Base-by-base conservation (phyloP, 345 rosid genomes). In the Euclidium syriacum region DNA sequence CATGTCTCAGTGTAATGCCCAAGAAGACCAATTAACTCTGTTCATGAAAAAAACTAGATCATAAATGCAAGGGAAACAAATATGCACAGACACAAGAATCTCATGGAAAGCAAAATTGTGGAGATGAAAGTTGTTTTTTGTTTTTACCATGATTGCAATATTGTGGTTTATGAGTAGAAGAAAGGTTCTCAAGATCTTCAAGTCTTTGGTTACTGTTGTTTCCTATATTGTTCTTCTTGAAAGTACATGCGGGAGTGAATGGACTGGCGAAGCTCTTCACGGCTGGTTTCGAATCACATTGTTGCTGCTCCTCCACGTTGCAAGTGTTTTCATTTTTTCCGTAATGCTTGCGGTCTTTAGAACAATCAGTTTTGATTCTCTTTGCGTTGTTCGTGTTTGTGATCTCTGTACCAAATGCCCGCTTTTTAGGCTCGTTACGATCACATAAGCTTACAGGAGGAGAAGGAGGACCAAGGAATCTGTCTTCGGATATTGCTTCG, bases 21-120 rank as follows among this genome's bases (percentile, higher is more conserved):
- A 33, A 87, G 77, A 56, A 90, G 90, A n/a, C 82, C 87, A 29
- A 64, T 55, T 10, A 90, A 52, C 58, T 67, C 97, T 90, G 88
- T 77, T 75, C 54, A 61, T 24, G 54, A 73, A 67, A 34, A 26
- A 67, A 24, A 73, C 52, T 63, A 44, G 6, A 32, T 20, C 18
- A 39, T 25, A 10, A 42, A 32, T 23, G 43, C 16, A 7, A 41
- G 30, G 36, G 12, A 16, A 12, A 24, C 26, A 49, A n/a, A 27
- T 16, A 12, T 2, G 8, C n/a, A 26, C 43, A 44, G 9, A 46
- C n/a, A 5, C 40, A 25, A 27, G 34, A 29, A 27, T 48, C 55
- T 36, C 47, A 63, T 14, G n/a, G 34, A 39, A 46, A 33, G 11
- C 53, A 46, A 1, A 51, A 26, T n/a, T 46, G 27, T 42, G 26